These are phyloP conservation scores for Aspergillus ruber DNA, from an alignment of 2,329 filamentous ascomycete genomes.

Conservation along the genomic window DNA sequence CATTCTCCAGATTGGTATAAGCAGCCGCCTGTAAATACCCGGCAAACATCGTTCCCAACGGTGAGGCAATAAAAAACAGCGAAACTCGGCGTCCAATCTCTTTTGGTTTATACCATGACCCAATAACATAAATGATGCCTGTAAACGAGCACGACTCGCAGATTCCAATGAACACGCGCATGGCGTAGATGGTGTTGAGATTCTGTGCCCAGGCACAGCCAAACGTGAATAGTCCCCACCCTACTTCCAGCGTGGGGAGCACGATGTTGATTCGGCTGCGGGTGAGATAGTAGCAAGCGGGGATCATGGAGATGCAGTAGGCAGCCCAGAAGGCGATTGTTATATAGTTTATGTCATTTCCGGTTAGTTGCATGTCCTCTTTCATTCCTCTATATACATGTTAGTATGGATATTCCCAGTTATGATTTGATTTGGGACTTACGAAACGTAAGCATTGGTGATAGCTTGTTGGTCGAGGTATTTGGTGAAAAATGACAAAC, in stretches of 20 bases:
- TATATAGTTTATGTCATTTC: constrained; percentile 24
- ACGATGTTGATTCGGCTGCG: constrained; percentile 17
- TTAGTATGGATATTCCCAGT: no score
- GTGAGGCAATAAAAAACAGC: constrained; percentile 26
- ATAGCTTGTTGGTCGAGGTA: constrained; percentile 41
- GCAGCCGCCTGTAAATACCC: constrained; percentile 28
- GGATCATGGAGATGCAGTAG: constrained; percentile 38
- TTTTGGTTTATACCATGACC: constrained; percentile 10
- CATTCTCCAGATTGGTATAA: constrained; percentile 25
- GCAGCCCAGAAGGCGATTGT: constrained; percentile 27
- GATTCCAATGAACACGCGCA: constrained; percentile 12
- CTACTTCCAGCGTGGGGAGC: constrained; percentile 15
- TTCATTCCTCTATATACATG: constrained; percentile 13
- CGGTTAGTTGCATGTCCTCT: constrained; percentile 17
- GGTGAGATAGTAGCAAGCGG: constrained; percentile 35
- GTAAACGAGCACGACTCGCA: not conserved
- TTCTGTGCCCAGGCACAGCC: constrained; percentile 15
- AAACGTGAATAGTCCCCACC: constrained; percentile 19
- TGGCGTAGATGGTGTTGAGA: constrained; percentile 31
- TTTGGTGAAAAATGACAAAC: constrained; percentile 44
- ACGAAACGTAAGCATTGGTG: constrained; percentile 38
- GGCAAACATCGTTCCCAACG: constrained; percentile 28
- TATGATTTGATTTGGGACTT: not conserved
- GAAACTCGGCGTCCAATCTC: constrained; percentile 27
- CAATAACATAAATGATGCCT: constrained; percentile 5